A percentile compares a stretch with the other conserved stretches of the same genome.
Evolutionary conservation across 768 basidiomycete species (phyloP).

Genomic region (Mycena vulgaris): DNA sequence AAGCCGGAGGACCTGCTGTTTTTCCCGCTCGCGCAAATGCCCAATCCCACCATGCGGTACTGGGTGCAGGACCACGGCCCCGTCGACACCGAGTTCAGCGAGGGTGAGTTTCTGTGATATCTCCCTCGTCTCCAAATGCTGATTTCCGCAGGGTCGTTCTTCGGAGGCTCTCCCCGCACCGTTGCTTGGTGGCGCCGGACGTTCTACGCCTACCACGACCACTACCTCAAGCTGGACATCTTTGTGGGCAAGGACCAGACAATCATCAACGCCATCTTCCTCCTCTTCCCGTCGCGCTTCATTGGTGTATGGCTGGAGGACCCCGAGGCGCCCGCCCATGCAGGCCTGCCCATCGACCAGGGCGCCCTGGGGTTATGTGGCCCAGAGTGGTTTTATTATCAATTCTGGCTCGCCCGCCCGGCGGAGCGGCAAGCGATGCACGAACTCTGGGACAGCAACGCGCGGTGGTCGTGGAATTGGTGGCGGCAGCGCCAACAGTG

Average conservation of each 20-base stretch:
- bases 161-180: conserved; percentile 63
- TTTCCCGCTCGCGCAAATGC: conserved; percentile 60
- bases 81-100: conserved; percentile 64
- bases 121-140: neutral
- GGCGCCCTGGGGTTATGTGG: conserved; percentile 59
- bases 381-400: conserved; percentile 64
- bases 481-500: conserved; percentile 48
- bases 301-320: conserved; percentile 58
- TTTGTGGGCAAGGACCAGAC: conserved; percentile 75
- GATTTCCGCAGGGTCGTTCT: conserved; percentile 65
- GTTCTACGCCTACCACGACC: conserved; percentile 68
- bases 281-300: conserved; percentile 63
- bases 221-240: conserved; percentile 60
- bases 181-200: conserved; percentile 61
- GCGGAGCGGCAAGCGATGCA: conserved; percentile 40
- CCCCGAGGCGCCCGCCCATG: conserved; percentile 42
- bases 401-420: conserved; percentile 61
- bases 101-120: conserved; percentile 56
- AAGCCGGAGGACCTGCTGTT: conserved; percentile 63
- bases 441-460: conserved; percentile 33
- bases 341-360: conserved; percentile 36
- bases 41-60: conserved; percentile 44
- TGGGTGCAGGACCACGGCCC: conserved; percentile 67
- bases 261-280: conserved; percentile 63
- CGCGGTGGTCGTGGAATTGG: conserved; percentile 46